Conservation (phyloP, 148 eudicot genomes). For the Cornus suecica region DNA sequence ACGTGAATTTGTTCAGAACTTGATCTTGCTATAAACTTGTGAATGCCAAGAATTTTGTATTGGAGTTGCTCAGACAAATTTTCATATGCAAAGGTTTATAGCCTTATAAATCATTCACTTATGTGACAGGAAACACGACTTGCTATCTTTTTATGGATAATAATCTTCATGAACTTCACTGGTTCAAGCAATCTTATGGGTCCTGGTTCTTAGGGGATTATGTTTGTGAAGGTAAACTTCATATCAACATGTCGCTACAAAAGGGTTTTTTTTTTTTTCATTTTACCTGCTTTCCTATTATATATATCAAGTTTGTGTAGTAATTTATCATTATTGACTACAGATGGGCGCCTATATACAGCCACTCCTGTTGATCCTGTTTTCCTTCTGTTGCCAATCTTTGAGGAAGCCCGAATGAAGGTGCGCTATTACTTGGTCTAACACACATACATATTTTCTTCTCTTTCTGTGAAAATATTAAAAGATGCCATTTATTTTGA, state of each 20-base stretch:
- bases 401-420: constrained; percentile 96
- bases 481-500: background rate
- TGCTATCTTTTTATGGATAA: constrained; percentile 58
- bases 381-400: constrained; percentile 81
- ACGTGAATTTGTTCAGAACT: too few species aligned
- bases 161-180: constrained; percentile 79
- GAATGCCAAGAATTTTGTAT: too few species aligned
- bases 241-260: background rate
- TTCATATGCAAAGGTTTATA: background rate
- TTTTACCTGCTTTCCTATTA: background rate
- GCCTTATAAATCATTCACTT: background rate
- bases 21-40: too few species aligned
- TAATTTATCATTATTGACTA: constrained; percentile 5
- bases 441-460: background rate
- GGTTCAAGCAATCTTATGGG: constrained; percentile 81
- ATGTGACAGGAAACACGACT: constrained; percentile 49
- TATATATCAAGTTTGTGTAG: background rate
- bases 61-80: too few species aligned
- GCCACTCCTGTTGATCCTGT: constrained; percentile 96
- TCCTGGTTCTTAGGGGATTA: constrained; percentile 97
- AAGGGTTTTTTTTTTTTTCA: too few species aligned
- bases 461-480: background rate
- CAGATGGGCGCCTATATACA: constrained; percentile 87
- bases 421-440: constrained; percentile 26
- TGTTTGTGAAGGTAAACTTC: constrained; percentile 75